phyloP scores from a whole-genome alignment of 441 rosid species.

The Isatis lusitanica region DNA sequence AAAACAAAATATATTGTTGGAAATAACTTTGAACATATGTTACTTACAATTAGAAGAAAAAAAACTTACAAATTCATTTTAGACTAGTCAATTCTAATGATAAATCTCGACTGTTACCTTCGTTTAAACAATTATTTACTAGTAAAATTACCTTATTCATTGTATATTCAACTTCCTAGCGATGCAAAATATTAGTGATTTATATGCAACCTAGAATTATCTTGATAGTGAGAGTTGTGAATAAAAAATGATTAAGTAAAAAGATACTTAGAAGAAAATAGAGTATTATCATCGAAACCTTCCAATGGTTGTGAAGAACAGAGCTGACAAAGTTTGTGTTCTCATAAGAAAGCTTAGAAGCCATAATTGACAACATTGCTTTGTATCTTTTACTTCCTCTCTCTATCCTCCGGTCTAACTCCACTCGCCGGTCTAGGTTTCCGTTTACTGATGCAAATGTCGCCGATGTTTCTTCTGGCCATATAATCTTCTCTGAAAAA shows the following conservation, averaged over 20 bases:
- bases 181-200: background rate
- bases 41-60: background rate
- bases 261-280: background rate
- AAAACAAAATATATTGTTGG: background rate
- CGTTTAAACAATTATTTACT: background rate
- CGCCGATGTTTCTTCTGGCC: constrained; percentile 51
- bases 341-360: constrained; percentile 71
- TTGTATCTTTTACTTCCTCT: constrained; percentile 45
- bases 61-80: background rate
- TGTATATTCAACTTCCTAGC: background rate
- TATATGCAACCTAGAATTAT: background rate
- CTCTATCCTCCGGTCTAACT: constrained; percentile 40
- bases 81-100: background rate
- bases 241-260: background rate
- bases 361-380: constrained; percentile 60
- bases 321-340: constrained; percentile 45
- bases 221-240: constrained; percentile 1
- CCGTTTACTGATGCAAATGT: constrained; percentile 46
- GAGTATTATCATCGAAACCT: constrained; percentile 31
- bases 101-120: background rate
- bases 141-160: background rate
- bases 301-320: constrained; percentile 46
- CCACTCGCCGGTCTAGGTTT: constrained; percentile 48
- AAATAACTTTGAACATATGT: background rate
- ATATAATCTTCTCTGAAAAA: constrained; percentile 41